phyloP scores from a whole-genome alignment of 495 filamentous ascomycete species.

The Cairneyella variabilis region DNA sequence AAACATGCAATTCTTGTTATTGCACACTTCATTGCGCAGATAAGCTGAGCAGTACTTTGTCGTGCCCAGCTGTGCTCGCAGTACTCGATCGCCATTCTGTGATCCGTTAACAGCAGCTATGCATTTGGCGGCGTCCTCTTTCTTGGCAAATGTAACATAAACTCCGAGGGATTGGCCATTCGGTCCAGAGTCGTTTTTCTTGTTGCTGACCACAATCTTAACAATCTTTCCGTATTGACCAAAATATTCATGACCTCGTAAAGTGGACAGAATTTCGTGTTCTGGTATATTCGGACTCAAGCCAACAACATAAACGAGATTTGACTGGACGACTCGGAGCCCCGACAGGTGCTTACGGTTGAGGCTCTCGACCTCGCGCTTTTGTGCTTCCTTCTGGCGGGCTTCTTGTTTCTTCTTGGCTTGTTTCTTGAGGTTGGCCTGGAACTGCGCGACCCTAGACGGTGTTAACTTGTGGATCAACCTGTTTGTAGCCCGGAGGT shows the following conservation, averaged over 20 bases:
- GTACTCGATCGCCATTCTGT: constrained; percentile 77
- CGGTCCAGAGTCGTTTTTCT: constrained; percentile 65
- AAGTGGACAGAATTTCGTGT: constrained; percentile 81
- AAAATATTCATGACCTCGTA: constrained; percentile 88
- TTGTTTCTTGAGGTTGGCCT: constrained; percentile 83
- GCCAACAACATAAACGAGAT: constrained; percentile 96
- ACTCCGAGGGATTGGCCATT: constrained; percentile 82
- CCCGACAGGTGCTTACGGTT: constrained; percentile 94
- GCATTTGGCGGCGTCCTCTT: constrained; percentile 81
- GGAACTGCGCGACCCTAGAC: constrained; percentile 56
- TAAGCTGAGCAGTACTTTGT: constrained; percentile 99
- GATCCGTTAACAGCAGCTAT: constrained; percentile 91
- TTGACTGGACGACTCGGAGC: constrained; percentile 94
- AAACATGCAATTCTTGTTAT: constrained; percentile 95
- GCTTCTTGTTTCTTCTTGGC: constrained; percentile 87
- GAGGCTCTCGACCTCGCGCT: constrained; percentile 89
- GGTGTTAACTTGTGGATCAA: constrained; percentile 27
- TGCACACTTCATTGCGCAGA: constrained; percentile 86
- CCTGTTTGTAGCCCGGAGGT: neutral
- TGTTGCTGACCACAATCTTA: constrained; percentile 98
- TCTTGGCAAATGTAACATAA: constrained; percentile 91
- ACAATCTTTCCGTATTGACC: constrained; percentile 98
- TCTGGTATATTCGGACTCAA: constrained; percentile 86
- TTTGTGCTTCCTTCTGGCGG: constrained; percentile 91
- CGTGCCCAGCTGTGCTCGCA: constrained; percentile 92